phyloP scores from a whole-genome alignment of 2,329 filamentous ascomycete species.

The Aspergillus transmontanensis region DNA sequence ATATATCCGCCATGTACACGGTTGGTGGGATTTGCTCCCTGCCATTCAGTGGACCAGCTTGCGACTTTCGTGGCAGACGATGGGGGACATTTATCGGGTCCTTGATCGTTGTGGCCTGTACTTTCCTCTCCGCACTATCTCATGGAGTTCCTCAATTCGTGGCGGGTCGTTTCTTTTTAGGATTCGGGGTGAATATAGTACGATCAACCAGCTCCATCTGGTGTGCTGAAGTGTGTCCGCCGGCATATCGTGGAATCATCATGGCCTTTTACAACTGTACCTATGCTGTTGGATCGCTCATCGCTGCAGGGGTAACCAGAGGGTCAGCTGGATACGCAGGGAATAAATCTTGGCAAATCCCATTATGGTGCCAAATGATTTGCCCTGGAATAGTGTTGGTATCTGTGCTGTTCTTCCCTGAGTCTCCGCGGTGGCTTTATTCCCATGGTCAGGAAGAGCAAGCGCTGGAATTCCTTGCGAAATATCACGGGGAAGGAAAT shows the following conservation, averaged over 20 bases:
- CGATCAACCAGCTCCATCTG: conserved; percentile 65
- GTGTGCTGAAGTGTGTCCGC: conserved; percentile 65
- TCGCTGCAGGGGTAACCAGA: conserved; percentile 58
- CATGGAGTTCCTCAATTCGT: conserved; percentile 52
- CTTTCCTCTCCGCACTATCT: conserved; percentile 39
- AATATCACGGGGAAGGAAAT: conserved; percentile 49
- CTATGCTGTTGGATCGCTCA: conserved; percentile 55
- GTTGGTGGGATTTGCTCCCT: conserved; percentile 50
- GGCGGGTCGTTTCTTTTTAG: conserved; percentile 57
- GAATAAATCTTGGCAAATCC: conserved; percentile 60
- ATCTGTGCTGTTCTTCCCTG: conserved; percentile 47
- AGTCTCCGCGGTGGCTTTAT: conserved; percentile 43
- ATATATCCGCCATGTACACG: conserved; percentile 52
- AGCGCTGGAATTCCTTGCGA: conserved; percentile 40
- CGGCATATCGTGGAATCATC: conserved; percentile 62
- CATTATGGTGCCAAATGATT: conserved; percentile 56
- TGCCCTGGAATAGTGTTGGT: conserved; percentile 47
- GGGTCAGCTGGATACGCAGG: conserved; percentile 44
- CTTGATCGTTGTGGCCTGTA: conserved; percentile 54
- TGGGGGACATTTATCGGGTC: conserved; percentile 60
- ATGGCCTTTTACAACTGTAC: conserved; percentile 61
- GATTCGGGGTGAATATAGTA: conserved; percentile 62
- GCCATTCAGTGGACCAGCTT: conserved; percentile 50
- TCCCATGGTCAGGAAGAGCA: conserved; percentile 21
- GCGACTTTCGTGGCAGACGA: conserved; percentile 55